Evolutionary conservation across 1,139 yeast species (phyloP).

Genomic region (Schwanniomyces etchellsii): DNA sequence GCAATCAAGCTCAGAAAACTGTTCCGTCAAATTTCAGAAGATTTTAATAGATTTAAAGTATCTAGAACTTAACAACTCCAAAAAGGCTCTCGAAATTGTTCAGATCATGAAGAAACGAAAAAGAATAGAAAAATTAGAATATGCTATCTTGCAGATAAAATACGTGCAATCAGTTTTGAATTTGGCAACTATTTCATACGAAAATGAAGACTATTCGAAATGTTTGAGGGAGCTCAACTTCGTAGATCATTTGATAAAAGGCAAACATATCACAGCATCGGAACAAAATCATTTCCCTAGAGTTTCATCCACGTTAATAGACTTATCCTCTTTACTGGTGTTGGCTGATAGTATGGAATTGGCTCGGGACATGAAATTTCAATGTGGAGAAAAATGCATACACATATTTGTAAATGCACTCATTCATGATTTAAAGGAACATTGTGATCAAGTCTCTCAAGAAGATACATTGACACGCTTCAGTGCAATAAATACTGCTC

Average conservation of each 20-base stretch:
- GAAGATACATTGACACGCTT: slow-evolving; percentile 52
- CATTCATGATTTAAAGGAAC: slow-evolving; percentile 54
- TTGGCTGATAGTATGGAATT: slow-evolving; percentile 49
- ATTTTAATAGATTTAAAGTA: slow-evolving; percentile 37
- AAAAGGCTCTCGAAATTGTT: slow-evolving; percentile 48
- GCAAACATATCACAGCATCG: slow-evolving; percentile 31
- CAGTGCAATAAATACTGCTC: slow-evolving; percentile 21
- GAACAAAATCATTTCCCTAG: slow-evolving; percentile 17
- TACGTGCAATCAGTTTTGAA: slow-evolving; percentile 45
- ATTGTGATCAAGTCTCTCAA: slow-evolving; percentile 44
- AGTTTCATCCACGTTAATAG: slow-evolving; percentile 48
- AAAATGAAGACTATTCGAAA: slow-evolving; percentile 30
- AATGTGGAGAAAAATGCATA: slow-evolving; percentile 67
- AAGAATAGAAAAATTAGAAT: slow-evolving; percentile 60
- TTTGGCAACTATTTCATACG: slow-evolving; percentile 46
- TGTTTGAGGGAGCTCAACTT: slow-evolving; percentile 51
- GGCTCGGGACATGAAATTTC: slow-evolving; percentile 42
- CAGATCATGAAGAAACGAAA: slow-evolving; percentile 47
- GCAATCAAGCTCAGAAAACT: slow-evolving; percentile 47
- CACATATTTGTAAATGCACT: slow-evolving; percentile 50
- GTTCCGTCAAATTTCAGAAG: slow-evolving; percentile 43
- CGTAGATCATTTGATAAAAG: slow-evolving; percentile 53
- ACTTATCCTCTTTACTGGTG: slow-evolving; percentile 56
- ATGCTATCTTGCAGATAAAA: slow-evolving; percentile 59
- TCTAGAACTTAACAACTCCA: slow-evolving; percentile 47